Base-by-base conservation (phyloP, 2,329 filamentous ascomycete species). In the Cytospora mali region DNA sequence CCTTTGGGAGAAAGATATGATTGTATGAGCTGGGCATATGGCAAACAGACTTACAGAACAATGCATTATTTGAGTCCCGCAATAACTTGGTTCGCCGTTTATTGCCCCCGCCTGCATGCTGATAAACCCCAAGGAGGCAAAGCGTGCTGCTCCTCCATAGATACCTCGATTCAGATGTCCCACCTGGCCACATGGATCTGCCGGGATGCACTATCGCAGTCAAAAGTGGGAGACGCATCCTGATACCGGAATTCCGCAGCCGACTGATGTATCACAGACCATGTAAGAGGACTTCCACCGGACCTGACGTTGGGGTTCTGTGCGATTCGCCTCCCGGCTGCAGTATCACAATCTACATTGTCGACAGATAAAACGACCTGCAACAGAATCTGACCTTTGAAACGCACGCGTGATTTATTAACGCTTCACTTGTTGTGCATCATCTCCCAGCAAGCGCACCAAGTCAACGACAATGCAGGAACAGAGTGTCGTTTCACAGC, bases 201-300 rank as follows among this genome's bases (percentile, higher is more conserved):
- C 58, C 52, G n/a, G 39, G 23, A 11, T 51, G 25, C 49, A 28
- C 11, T 27, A 51, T 42, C 58, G 11, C 23, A 27, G 33, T 53
- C 58, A 28, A 60, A 25, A 60, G 58, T 60, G 58, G 58, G 58
- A 60, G 5, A 28, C 10, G 18, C 28, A 16, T n/a, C 4, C 21
- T 35, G 50, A 60, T 35, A 54, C 35, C 50, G 21, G 18, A 6
- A 33, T 18, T 16, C 42, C 42, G 42, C n/a, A 13, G 4, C 9
- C 11, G n/a, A 23, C 42, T 46, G 10, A 10, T 46, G 42, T 23
- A 46, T 18, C 42, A 23, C 42, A 21, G 2, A n/a, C 11, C 39
- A 23, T 46, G n/a, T 6, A 4, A 13, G 14, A 39, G 6, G 42
- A 4, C 11, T 13, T 21, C 11, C 21, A 23, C 9, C 9, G 2